These are phyloP conservation scores for Pontederia crassipes DNA, from an alignment of 176 grass and related monocot genomes.

Conservation along the genomic window DNA sequence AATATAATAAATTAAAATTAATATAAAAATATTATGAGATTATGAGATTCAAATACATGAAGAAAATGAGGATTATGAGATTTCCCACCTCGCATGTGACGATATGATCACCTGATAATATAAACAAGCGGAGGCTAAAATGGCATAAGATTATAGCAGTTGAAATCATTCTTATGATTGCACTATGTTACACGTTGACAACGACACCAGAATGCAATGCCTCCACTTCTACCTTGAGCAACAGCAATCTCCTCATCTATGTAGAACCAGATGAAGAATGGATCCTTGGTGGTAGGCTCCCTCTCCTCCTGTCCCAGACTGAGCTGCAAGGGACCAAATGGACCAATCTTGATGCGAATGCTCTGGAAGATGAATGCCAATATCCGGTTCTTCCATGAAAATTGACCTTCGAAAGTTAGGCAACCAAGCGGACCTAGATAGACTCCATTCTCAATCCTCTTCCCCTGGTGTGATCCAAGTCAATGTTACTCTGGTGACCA, in stretches of 20 bases:
- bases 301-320: conserved; percentile 24
- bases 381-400: conserved; percentile 89
- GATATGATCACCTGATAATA: no score
- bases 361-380: conserved; percentile 80
- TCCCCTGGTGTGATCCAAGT: conserved; percentile 32
- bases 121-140: no score
- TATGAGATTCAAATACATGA: no score
- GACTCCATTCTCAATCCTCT: conserved; percentile 79
- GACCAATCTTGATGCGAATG: conserved; percentile 52
- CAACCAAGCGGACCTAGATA: conserved; percentile 57
- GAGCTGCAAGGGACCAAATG: conserved; percentile 60
- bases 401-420: conserved; percentile 64
- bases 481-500: neutral
- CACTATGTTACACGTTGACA: conserved; percentile 42
- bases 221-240: conserved; percentile 74
- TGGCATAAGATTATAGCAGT: no score
- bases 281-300: conserved; percentile 71
- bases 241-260: conserved; percentile 88
- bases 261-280: conserved; percentile 90
- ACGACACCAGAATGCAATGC: conserved; percentile 81
- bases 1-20: no score
- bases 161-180: no score
- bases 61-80: no score
- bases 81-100: no score
- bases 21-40: no score